Evolutionary conservation across 306 rosid genomes (phyloP).

Genomic region (Quercus agrifolia): DNA sequence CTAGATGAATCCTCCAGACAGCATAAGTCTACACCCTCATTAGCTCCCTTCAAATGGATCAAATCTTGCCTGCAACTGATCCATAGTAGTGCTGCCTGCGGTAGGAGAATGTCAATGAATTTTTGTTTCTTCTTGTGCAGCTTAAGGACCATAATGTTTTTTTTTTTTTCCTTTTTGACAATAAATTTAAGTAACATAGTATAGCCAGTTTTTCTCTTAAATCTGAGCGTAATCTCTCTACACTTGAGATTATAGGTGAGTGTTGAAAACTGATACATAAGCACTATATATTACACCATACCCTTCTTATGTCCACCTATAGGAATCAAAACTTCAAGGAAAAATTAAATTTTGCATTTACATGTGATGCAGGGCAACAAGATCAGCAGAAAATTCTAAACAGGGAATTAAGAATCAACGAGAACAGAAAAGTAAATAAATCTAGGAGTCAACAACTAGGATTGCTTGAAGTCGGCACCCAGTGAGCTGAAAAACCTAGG

Average conservation of each 20-base stretch:
- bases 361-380: background rate
- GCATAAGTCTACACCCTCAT: conserved; percentile 38
- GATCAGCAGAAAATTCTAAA: no score
- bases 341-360: background rate
- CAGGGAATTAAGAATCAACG: no score
- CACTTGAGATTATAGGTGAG: background rate
- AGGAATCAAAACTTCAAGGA: background rate
- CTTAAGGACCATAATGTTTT: conserved; percentile 1
- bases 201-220: background rate
- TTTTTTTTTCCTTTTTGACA: no score
- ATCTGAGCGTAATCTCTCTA: background rate
- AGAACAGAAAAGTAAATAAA: no score
- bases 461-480: no score
- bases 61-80: conserved; percentile 59
- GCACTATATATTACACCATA: background rate
- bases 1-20: conserved; percentile 33
- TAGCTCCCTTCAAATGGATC: conserved; percentile 43
- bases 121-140: conserved; percentile 23
- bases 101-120: conserved; percentile 30
- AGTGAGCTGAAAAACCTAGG: no score
- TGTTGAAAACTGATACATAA: background rate
- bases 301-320: background rate
- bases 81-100: conserved; percentile 72
- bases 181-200: background rate
- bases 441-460: no score